Percentiles rank a stretch among this genome's conserved stretches.
Evolutionary conservation across 2,329 filamentous ascomycete species (phyloP).

Genomic region (Aspergillus pseudoglaucus): DNA sequence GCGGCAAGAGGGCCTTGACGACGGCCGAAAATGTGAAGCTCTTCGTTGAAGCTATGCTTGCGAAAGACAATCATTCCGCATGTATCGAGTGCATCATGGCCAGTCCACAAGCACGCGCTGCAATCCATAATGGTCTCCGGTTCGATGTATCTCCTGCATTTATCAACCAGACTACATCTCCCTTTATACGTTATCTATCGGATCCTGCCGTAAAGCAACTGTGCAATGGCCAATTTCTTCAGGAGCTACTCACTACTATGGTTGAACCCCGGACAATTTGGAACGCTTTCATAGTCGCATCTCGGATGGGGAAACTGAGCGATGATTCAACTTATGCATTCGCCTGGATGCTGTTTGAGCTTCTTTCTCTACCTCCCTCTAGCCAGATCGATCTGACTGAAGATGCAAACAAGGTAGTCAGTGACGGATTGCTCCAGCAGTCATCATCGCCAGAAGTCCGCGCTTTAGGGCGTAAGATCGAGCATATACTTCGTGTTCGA

Average conservation of each 20-base stretch:
- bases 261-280: conserved; percentile 51
- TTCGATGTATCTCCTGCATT: conserved; percentile 40
- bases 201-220: conserved; percentile 44
- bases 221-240: conserved; percentile 46
- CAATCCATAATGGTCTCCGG: conserved; percentile 38
- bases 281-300: conserved; percentile 40
- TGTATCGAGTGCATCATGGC: conserved; percentile 39
- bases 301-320: conserved; percentile 24
- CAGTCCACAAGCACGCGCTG: conserved; percentile 24
- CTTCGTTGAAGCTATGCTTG: conserved; percentile 46
- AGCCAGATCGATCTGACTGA: conserved; percentile 18
- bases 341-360: conserved; percentile 46
- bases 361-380: conserved; percentile 36
- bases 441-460: conserved; percentile 25
- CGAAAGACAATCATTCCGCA: conserved; percentile 33
- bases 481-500: conserved; percentile 29
- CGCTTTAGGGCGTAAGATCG: conserved; percentile 37
- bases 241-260: conserved; percentile 41
- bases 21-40: conserved; percentile 35
- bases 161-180: conserved; percentile 35
- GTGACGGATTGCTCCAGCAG: conserved; percentile 18
- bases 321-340: conserved; percentile 32
- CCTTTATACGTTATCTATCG: conserved; percentile 36
- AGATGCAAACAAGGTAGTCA: conserved; percentile 20
- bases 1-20: conserved; percentile 33